phyloP scores from a whole-genome alignment of 73 alveolate species.

The Paramecium caudatum region DNA sequence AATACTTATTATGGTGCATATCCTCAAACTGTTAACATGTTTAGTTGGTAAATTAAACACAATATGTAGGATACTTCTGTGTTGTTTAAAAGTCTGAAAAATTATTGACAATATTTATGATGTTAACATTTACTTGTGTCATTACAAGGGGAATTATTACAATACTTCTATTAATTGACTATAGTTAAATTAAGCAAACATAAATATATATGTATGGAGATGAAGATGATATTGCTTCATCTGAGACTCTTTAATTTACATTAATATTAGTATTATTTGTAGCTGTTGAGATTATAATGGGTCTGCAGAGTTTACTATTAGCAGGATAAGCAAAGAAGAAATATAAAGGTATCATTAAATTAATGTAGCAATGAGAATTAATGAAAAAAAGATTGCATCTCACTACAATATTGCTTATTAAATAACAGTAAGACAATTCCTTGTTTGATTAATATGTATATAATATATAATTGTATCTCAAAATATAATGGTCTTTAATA shows the following conservation, averaged over 20 bases:
- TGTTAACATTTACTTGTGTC: constrained; percentile 2
- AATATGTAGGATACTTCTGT: constrained; percentile 53
- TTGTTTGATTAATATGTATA: not conserved
- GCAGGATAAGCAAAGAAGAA: constrained; percentile 55
- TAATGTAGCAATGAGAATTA: constrained; percentile 39
- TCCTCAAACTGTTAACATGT: constrained; percentile 21
- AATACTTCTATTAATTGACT: constrained; percentile 12
- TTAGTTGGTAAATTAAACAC: not conserved
- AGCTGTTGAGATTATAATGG: constrained; percentile 12
- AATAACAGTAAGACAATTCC: constrained; percentile 6
- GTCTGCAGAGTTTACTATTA: constrained; percentile 22
- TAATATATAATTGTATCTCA: no score
- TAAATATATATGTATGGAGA: constrained; percentile 26
- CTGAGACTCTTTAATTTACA: not conserved
- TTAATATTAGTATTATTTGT: not conserved
- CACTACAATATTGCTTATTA: constrained; percentile 10
- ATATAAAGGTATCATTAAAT: constrained; percentile 45
- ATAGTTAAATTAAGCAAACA: not conserved
- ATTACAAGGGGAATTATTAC: constrained; percentile 56
- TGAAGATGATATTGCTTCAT: not conserved
- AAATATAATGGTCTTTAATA: no score
- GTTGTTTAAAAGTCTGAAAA: constrained; percentile 21
- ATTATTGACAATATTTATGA: constrained; percentile 46
- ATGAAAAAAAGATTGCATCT: constrained; percentile 49
- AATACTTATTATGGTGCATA: constrained; percentile 14